A percentile compares a stretch with the other conserved stretches of the same genome.
Conservation (phyloP, 805 yeast genomes). For the Scheffersomyces amazonensis region DNA sequence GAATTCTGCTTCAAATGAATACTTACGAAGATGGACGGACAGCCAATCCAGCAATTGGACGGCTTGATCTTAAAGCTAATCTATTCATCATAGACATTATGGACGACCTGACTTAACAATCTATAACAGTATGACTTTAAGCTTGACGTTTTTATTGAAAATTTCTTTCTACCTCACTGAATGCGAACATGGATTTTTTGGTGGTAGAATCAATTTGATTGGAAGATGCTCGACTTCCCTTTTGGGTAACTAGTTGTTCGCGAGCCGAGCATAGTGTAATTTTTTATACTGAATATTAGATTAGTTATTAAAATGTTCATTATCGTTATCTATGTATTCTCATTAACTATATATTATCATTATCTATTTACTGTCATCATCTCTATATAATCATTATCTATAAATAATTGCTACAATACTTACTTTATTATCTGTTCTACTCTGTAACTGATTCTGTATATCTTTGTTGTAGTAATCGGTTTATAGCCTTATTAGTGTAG, state of each 20-base stretch:
- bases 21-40: conserved; percentile 45
- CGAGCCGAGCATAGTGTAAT: background rate
- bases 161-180: background rate
- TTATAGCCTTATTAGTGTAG: conserved; percentile 25
- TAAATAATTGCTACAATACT: too few relatives aligned
- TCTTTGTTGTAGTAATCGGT: conserved; percentile 21
- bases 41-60: conserved; percentile 39
- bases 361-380: too few relatives aligned
- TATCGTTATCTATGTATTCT: too few relatives aligned
- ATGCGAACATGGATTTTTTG: background rate
- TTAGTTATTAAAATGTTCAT: too few relatives aligned
- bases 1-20: too few relatives aligned
- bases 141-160: background rate
- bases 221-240: conserved; percentile 29
- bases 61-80: conserved; percentile 41
- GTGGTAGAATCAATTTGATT: conserved; percentile 24
- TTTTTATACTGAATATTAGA: too few relatives aligned
- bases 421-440: too few relatives aligned
- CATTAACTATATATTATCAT: too few relatives aligned
- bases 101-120: background rate
- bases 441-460: too few relatives aligned
- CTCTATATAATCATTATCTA: too few relatives aligned
- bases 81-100: conserved; percentile 41
- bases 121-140: background rate
- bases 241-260: conserved; percentile 20